Evolutionary conservation across 2,329 filamentous ascomycete genomes (phyloP).

Genomic region (Penicillium sp.): DNA sequence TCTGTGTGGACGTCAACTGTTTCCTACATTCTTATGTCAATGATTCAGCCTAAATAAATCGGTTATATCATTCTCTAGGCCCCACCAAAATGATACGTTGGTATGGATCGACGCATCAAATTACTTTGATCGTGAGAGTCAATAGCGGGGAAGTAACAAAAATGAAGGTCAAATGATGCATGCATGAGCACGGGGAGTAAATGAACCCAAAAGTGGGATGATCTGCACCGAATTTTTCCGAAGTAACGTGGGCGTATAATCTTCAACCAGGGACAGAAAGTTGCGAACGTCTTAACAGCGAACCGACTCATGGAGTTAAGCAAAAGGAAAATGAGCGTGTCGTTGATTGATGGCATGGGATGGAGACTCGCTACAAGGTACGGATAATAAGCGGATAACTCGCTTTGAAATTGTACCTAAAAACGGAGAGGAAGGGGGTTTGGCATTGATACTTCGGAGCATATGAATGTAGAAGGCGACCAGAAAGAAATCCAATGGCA

Average conservation of each 20-base stretch:
- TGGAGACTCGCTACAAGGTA: not conserved
- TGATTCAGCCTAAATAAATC: constrained; percentile 8
- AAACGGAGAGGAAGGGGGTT: no score
- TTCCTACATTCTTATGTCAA: not conserved
- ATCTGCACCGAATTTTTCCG: not conserved
- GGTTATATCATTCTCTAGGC: not conserved
- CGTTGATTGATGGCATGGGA: not conserved
- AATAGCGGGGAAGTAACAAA: not conserved
- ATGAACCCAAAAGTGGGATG: not conserved
- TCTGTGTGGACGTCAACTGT: not conserved
- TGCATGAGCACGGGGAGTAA: not conserved
- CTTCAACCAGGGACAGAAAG: no score
- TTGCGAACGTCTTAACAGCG: no score
- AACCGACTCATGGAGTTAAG: no score
- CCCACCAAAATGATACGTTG: not conserved
- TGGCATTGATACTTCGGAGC: no score
- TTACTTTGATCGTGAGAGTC: not conserved
- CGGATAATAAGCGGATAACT: not conserved
- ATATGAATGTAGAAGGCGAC: no score
- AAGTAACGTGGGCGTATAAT: no score
- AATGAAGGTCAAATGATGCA: not conserved
- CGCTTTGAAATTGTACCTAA: no score
- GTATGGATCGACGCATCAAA: constrained; percentile 6
- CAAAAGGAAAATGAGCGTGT: not conserved
- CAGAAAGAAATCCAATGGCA: no score